These are phyloP conservation scores for Cajanus cajan DNA, from an alignment of 306 rosid species.

Conservation along the genomic window DNA sequence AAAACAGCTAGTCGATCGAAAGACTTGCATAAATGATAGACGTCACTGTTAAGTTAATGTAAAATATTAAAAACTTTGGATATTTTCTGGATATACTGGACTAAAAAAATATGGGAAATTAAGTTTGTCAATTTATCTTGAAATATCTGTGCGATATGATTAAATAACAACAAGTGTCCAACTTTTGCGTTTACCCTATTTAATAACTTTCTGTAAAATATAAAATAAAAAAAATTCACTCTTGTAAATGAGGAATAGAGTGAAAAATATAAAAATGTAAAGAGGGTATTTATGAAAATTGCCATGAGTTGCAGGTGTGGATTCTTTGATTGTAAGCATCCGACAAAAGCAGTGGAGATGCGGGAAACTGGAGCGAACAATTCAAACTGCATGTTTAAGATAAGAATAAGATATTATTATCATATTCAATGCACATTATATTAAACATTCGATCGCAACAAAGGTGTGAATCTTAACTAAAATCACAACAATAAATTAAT, in stretches of 20 bases:
- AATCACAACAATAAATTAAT: not conserved
- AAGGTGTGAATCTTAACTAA: constrained; percentile 36
- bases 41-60: not conserved
- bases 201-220: too few species aligned
- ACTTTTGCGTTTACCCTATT: not conserved
- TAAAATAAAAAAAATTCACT: too few species aligned
- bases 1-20: not conserved
- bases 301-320: constrained; percentile 11
- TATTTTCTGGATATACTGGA: not conserved
- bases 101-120: not conserved
- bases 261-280: not conserved
- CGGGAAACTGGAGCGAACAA: constrained; percentile 59
- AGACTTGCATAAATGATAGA: not conserved
- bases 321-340: constrained; percentile 64
- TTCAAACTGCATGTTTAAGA: constrained; percentile 45
- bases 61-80: not conserved
- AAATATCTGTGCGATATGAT: too few species aligned
- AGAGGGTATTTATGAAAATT: constrained; percentile 7
- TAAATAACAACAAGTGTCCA: too few species aligned
- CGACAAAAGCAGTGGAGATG: constrained; percentile 69
- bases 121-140: not conserved
- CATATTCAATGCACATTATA: constrained; percentile 1
- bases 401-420: constrained; percentile 35
- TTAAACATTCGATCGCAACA: constrained; percentile 1
- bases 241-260: not conserved